phyloP scores from a whole-genome alignment of 352 stramenopile species.

The Pythium apleroticum region DNA sequence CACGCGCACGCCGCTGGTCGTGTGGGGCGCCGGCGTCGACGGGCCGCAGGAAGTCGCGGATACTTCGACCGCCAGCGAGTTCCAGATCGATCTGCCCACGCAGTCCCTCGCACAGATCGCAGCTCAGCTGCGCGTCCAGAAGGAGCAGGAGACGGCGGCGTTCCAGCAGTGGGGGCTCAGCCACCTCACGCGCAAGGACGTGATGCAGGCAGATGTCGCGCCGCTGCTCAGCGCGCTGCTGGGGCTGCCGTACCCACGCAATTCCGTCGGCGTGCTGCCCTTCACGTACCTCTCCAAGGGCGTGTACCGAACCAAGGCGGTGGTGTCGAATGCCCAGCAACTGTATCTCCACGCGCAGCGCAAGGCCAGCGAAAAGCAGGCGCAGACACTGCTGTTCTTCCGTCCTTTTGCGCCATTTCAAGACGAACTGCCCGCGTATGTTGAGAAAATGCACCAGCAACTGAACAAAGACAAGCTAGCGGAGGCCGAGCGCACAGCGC shows the following conservation, averaged over 20 bases:
- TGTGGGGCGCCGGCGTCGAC: slow-evolving; percentile 74
- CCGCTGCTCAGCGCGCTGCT: slow-evolving; percentile 71
- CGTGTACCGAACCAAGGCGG: slow-evolving; percentile 59
- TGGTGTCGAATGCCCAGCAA: slow-evolving; percentile 72
- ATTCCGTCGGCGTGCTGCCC: slow-evolving; percentile 78
- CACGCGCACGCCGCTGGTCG: slow-evolving; percentile 77
- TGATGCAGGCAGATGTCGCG: slow-evolving; percentile 86
- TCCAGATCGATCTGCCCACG: slow-evolving; percentile 66
- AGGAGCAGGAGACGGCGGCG: slow-evolving; percentile 45
- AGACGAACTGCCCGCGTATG: slow-evolving; percentile 33
- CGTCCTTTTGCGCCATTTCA: slow-evolving; percentile 51
- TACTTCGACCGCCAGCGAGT: slow-evolving; percentile 11
- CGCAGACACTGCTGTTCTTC: slow-evolving; percentile 65
- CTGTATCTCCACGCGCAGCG: slow-evolving; percentile 61
- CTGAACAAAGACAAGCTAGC: slow-evolving; percentile 26
- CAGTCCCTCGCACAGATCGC: slow-evolving; percentile 62
- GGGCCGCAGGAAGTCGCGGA: slow-evolving; percentile 17
- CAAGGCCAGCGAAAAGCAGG: slow-evolving; percentile 67
- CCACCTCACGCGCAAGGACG: slow-evolving; percentile 60
- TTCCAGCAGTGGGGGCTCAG: slow-evolving; percentile 48
- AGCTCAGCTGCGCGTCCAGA: slow-evolving; percentile 59
- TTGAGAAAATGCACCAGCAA: slow-evolving; percentile 27
- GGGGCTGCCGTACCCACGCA: slow-evolving; percentile 74
- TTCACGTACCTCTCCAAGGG: slow-evolving; percentile 69
- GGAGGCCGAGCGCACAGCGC: slow-evolving; percentile 48